Base-by-base conservation (phyloP, 2,329 filamentous ascomycete genomes). In the Epichloe typhina region DNA sequence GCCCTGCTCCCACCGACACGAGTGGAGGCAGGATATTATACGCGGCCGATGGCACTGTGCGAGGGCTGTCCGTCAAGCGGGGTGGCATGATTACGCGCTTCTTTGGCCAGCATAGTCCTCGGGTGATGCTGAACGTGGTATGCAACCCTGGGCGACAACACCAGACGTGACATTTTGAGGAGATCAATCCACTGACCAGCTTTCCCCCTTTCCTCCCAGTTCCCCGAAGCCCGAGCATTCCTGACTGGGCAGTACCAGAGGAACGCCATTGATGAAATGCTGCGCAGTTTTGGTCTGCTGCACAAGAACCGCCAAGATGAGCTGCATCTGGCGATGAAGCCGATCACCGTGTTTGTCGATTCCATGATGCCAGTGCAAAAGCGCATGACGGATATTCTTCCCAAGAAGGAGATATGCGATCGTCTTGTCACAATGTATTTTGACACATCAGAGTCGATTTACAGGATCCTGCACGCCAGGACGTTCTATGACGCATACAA, bases 331-430 rank as follows among this genome's bases (percentile, higher is more conserved):
- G 69, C 68, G 0, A 62, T 76, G 40, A 63, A 71, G 5, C 75
- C 76, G 0, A 77, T 79, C 43, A 68, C 73, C 3, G 75, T 79
- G 35, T 79, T 73, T 56, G 75, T 78, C 31, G 74, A 79, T 56
- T 79, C 75, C n/a, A 74, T 78, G 66, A 74, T 76, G 59, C 75
- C 76, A 0, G 69, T 79, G 2, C 71, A 72, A 51, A 77, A 77
- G 59, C 73, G 76, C 45, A 80, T 80, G 76, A 70, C 68, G 33
- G 75, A 79, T 52, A 76, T 79, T 13, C 57, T 79, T 17, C 76
- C 76, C 0, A 71, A 69, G 35, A 74, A 70, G 57, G 52, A 63
- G 1, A 69, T 75, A 8, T 80, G 76, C 61, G 75, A 78, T 56
- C 67, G 70, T 13, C 66, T 79, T 3, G 56, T 79, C 3, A 62